These are phyloP conservation scores for Umbelopsis sp. DNA, from an alignment of 371 early-diverging fungal genomes.

Conservation along the genomic window DNA sequence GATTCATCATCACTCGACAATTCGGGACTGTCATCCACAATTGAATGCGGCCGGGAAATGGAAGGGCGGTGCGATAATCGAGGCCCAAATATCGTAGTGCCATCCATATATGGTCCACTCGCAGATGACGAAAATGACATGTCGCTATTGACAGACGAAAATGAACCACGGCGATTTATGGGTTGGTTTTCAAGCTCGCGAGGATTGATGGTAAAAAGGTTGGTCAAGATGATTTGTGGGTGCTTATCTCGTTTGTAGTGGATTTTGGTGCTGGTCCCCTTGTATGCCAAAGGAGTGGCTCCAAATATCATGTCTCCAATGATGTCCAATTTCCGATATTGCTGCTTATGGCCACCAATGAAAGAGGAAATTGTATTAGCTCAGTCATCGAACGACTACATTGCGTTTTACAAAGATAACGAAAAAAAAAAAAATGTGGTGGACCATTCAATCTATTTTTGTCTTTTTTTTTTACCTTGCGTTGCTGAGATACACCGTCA, in stretches of 20 bases:
- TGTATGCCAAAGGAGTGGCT: constrained; percentile 67
- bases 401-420: not conserved
- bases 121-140: constrained; percentile 55
- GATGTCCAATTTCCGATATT: constrained; percentile 46
- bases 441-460: not conserved
- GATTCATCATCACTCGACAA: constrained; percentile 48
- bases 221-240: constrained; percentile 65
- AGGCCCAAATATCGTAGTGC: constrained; percentile 5
- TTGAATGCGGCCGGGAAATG: constrained; percentile 26
- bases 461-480: constrained; percentile 19
- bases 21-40: constrained; percentile 26
- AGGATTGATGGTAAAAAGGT: constrained; percentile 61
- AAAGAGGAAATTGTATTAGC: no score
- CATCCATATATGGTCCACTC: constrained; percentile 26
- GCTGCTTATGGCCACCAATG: constrained; percentile 25
- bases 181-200: constrained; percentile 43
- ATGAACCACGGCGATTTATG: constrained; percentile 51
- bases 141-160: constrained; percentile 65
- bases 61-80: constrained; percentile 21
- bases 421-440: not conserved
- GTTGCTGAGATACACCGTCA: constrained; percentile 25
- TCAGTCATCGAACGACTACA: not conserved
- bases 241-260: constrained; percentile 59
- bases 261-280: constrained; percentile 70
- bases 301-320: constrained; percentile 72